Evolutionary conservation across 1,284 basidiomycete species (phyloP).

Genomic region (Moniliella sp.): DNA sequence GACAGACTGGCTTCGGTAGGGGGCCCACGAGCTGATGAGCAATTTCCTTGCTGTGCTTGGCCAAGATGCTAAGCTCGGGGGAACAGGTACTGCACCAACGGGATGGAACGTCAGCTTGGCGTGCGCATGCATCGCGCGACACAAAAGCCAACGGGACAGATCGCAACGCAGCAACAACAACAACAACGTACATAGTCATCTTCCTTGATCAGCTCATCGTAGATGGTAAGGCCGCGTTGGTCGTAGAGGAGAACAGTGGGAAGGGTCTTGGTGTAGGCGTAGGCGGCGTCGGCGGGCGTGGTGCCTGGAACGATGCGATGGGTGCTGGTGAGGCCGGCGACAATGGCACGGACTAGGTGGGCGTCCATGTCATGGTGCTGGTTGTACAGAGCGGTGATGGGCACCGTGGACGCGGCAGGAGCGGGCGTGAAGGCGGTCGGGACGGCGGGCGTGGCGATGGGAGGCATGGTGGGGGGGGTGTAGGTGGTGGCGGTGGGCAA

Average conservation of each 20-base stretch:
- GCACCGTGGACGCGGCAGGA: too few species aligned
- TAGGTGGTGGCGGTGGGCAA: too few species aligned
- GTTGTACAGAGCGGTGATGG: too few species aligned
- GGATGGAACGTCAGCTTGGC: neutral
- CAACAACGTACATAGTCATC: slow-evolving; percentile 1
- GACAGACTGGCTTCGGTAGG: slow-evolving; percentile 4
- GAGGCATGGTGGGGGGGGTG: too few species aligned
- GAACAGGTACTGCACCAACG: slow-evolving; percentile 71
- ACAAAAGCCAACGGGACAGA: neutral
- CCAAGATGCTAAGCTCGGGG: slow-evolving; percentile 39
- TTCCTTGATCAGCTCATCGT: slow-evolving; percentile 39
- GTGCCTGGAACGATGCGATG: too few species aligned
- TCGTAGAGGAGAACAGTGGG: slow-evolving; percentile 73
- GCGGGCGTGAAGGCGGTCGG: too few species aligned
- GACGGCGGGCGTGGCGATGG: too few species aligned
- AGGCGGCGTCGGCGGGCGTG: slow-evolving; percentile 2
- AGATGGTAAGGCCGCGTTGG: slow-evolving; percentile 57
- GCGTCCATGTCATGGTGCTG: too few species aligned
- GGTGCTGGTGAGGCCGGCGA: too few species aligned
- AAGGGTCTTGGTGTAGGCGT: slow-evolving; percentile 37
- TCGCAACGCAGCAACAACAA: neutral
- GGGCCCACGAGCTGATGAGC: slow-evolving; percentile 36
- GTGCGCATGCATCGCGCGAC: neutral
- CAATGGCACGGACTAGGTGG: too few species aligned
- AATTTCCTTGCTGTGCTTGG: slow-evolving; percentile 38